A percentile compares a stretch with the other conserved stretches of the same genome.
phyloP scores from a whole-genome alignment of 208 protist genomes.

The Wallacemonas sp. region DNA sequence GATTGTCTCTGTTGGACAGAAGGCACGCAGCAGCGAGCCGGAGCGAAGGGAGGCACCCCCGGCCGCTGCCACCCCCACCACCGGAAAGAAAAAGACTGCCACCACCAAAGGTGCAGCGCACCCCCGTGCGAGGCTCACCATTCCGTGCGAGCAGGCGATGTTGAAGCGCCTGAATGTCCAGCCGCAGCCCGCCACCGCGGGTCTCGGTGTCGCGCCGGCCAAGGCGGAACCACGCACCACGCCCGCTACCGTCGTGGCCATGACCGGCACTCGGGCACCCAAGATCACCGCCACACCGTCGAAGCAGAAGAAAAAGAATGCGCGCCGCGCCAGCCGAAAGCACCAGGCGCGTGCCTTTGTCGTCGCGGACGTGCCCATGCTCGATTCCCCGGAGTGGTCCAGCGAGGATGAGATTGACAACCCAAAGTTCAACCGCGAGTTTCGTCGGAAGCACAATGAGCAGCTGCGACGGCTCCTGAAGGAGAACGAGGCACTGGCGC shows the following conservation, averaged over 20 bases:
- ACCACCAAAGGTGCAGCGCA: no score
- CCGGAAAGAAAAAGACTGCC: no score
- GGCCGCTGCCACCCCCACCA: no score
- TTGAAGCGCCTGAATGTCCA: neutral
- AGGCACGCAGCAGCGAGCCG: no score
- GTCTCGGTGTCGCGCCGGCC: neutral
- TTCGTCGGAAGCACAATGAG: conserved; percentile 25
- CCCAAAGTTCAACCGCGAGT: conserved; percentile 41
- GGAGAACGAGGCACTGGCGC: conserved; percentile 24
- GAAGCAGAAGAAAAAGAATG: neutral
- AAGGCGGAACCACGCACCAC: no score
- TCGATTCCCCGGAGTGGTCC: conserved; percentile 49
- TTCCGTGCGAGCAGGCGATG: neutral
- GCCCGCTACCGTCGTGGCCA: neutral
- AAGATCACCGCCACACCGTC: neutral
- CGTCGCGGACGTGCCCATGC: conserved; percentile 27
- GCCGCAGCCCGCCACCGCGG: neutral
- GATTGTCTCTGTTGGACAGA: neutral
- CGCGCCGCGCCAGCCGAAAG: neutral
- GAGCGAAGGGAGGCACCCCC: no score
- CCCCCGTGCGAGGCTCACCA: no score
- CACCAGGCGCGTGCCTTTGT: conserved; percentile 10
- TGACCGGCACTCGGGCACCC: neutral
- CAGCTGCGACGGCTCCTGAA: conserved; percentile 13
- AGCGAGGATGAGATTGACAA: conserved; percentile 60